Conservation (phyloP, 83 land plant genomes). For the Picea abies region DNA sequence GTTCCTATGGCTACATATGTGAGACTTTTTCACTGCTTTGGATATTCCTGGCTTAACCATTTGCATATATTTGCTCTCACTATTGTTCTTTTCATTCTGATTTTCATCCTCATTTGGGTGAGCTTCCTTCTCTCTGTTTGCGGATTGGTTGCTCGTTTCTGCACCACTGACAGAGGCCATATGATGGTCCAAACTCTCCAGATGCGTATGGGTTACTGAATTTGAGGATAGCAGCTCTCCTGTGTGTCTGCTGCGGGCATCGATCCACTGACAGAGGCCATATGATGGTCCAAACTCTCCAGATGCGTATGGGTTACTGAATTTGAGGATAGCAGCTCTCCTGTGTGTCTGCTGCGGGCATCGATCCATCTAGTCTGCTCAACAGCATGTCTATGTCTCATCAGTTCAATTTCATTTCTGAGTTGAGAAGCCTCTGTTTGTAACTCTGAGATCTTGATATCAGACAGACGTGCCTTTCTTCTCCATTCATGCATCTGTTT, state of each 20-base stretch:
- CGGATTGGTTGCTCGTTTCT: not conserved
- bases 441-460: constrained; percentile 24
- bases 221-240: not conserved
- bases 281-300: not conserved
- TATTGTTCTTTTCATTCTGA: not conserved
- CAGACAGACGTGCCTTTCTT: constrained; percentile 21
- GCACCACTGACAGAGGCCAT: not conserved
- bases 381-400: constrained; percentile 7
- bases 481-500: constrained; percentile 45
- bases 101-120: not conserved
- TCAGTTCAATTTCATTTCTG: constrained; percentile 20
- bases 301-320: not conserved
- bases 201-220: not conserved
- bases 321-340: not conserved
- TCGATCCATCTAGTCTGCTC: not conserved
- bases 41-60: not conserved
- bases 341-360: not conserved
- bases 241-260: not conserved
- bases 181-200: not conserved
- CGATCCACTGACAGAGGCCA: not conserved
- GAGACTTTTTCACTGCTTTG: not conserved
- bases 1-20: no score
- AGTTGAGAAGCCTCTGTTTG: constrained; percentile 18
- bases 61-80: not conserved
- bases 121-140: not conserved